Percentiles rank a stretch among this genome's conserved stretches.
Conservation (phyloP, 805 yeast species). For the Candida saitoana region DNA sequence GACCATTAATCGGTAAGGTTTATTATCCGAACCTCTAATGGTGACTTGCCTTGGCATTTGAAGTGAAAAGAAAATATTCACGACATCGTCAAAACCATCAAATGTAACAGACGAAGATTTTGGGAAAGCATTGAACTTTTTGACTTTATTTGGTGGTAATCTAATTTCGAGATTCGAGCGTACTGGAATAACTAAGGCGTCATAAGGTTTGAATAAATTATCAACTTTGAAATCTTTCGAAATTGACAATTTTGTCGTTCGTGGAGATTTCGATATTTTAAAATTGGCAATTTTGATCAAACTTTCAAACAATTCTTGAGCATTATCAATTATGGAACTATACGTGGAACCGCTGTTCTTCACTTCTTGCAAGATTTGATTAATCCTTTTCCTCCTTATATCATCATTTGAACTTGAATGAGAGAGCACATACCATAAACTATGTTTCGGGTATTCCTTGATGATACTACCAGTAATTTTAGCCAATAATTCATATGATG, state of each 20-base stretch:
- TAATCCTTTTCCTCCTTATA: constrained; percentile 25
- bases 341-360: constrained; percentile 2
- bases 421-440: constrained; percentile 80
- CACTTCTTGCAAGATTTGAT: constrained; percentile 16
- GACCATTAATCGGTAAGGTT: constrained; percentile 69
- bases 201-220: constrained; percentile 25
- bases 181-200: constrained; percentile 67
- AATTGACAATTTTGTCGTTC: constrained; percentile 33
- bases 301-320: constrained; percentile 36
- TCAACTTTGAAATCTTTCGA: constrained; percentile 38
- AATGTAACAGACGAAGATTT: constrained; percentile 46
- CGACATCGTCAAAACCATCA: constrained; percentile 60
- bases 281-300: constrained; percentile 42
- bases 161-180: constrained; percentile 64
- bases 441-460: constrained; percentile 68
- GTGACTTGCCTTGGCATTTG: constrained; percentile 82
- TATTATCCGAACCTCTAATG: constrained; percentile 74
- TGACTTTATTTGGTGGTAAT: constrained; percentile 49
- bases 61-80: constrained; percentile 70
- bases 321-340: constrained; percentile 18
- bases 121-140: constrained; percentile 43
- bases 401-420: constrained; percentile 55
- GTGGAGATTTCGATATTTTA: constrained; percentile 31
- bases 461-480: constrained; percentile 57
- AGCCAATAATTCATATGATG: constrained; percentile 53